Evolutionary conservation across 805 yeast genomes (phyloP).

Genomic region (Ogataea allantospora): DNA sequence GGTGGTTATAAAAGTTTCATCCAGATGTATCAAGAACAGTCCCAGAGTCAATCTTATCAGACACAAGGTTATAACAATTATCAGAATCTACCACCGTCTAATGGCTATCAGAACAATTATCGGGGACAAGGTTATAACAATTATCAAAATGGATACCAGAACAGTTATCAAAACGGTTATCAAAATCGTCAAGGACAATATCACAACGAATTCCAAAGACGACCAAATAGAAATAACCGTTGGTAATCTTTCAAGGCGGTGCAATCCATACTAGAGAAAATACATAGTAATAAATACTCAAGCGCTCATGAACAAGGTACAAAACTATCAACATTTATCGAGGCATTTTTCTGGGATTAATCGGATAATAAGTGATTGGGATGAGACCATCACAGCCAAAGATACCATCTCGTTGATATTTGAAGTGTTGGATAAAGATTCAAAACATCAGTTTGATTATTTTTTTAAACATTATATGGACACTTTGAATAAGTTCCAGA

Average conservation of each 20-base stretch:
- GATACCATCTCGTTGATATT: constrained; percentile 58
- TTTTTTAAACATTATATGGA: constrained; percentile 44
- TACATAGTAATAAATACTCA: constrained; percentile 1
- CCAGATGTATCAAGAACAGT: constrained; percentile 32
- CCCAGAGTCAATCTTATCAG: constrained; percentile 21
- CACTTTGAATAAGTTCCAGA: constrained; percentile 34
- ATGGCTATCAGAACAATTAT: background rate
- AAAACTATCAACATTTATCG: constrained; percentile 16
- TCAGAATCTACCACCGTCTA: constrained; percentile 3
- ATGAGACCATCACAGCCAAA: constrained; percentile 55
- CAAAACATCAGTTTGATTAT: constrained; percentile 39
- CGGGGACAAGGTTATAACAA: constrained; percentile 10
- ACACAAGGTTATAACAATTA: constrained; percentile 16
- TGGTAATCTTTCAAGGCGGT: constrained; percentile 4
- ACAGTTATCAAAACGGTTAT: constrained; percentile 4
- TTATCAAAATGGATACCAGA: constrained; percentile 12
- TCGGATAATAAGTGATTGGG: constrained; percentile 57
- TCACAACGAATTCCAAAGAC: constrained; percentile 10
- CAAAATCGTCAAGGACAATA: constrained; percentile 5
- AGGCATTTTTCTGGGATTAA: constrained; percentile 12
- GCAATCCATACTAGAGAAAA: background rate
- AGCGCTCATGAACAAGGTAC: constrained; percentile 17
- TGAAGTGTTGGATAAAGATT: constrained; percentile 42
- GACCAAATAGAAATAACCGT: constrained; percentile 7
- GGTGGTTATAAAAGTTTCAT: constrained; percentile 53